Base-by-base conservation (phyloP, 306 rosid species). In the Lagenaria siceraria region DNA sequence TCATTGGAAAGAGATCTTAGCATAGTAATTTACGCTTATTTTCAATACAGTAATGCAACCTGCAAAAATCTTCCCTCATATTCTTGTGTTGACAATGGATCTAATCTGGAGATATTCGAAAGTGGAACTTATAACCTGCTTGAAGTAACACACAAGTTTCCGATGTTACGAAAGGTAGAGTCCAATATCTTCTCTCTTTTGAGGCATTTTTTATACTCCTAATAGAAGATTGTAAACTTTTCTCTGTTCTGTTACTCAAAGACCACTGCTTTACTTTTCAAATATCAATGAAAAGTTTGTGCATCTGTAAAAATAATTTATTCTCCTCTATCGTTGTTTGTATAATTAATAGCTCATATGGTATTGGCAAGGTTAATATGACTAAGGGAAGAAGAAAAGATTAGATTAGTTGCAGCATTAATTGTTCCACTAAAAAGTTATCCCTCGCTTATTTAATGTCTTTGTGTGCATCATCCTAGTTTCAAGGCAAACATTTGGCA, bases 61-160 rank as follows among this genome's bases (percentile, higher is more conserved):
- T 80, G 95, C 92, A 85, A 82, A 84, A 87, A 83, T 36, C 21
- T 81, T 60, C 87, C 90, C 48, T 76, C 81, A 54, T 48, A 78
- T 79, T 83, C 87, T 54, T 25, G 80, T 74, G 66, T 76, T 51
- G 76, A 81, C 75, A 35, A 40, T 29, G 83, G 77, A 83, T 82
- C 83, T 78, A 86, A 80, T 74, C 31, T 75, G 54, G 80, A 80
- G 84, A 83, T 75, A 77, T 87, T 82, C 29, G 83, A 87, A 71
- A 79, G 80, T 80, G 92, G 91, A 83, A 81, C 79, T 76, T 95
- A 86, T 87, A 86, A 90, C 84, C 84, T 95, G 78, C 87, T 95
- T 38, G 81, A 74, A 75, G 80, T 92, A 76, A 87, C 85, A 77
- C 97, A 92, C 83, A 95, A 90, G 81, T 90, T 92, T 88, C 95